These are phyloP conservation scores for Aspergillus pseudoterreus DNA, from an alignment of 2,329 filamentous ascomycete genomes.

Conservation along the genomic window DNA sequence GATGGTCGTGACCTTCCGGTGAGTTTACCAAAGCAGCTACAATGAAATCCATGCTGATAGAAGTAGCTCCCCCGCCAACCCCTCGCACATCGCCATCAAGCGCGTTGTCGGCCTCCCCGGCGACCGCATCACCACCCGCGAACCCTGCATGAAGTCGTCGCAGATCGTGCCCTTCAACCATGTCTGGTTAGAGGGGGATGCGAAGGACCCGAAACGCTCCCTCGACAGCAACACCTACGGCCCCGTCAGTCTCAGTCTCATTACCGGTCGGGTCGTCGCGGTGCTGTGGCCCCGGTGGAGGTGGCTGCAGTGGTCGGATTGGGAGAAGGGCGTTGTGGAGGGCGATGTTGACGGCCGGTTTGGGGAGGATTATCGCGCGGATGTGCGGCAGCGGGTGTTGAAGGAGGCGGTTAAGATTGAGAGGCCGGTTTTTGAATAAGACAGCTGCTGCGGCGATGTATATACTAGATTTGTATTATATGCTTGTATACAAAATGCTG, in stretches of 20 bases:
- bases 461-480: slow-evolving; percentile 1
- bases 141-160: slow-evolving; percentile 54
- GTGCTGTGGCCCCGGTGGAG: slow-evolving; percentile 62
- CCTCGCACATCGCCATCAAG: slow-evolving; percentile 71
- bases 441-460: slow-evolving; percentile 5
- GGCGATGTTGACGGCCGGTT: slow-evolving; percentile 19
- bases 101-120: slow-evolving; percentile 77
- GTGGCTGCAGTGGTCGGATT: slow-evolving; percentile 34
- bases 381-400: slow-evolving; percentile 33
- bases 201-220: slow-evolving; percentile 59
- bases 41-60: background rate
- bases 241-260: slow-evolving; percentile 69
- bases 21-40: slow-evolving; percentile 5
- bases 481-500: background rate
- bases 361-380: slow-evolving; percentile 29
- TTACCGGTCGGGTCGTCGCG: slow-evolving; percentile 70
- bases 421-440: slow-evolving; percentile 19
- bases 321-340: slow-evolving; percentile 30
- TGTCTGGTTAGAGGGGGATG: slow-evolving; percentile 94
- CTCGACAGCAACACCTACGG: slow-evolving; percentile 89
- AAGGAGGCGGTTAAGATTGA: slow-evolving; percentile 37
- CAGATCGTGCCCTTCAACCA: slow-evolving; percentile 73
- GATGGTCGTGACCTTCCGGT: slow-evolving; percentile 67
- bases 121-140: slow-evolving; percentile 66
- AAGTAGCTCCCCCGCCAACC: slow-evolving; percentile 65